phyloP scores from a whole-genome alignment of 2,329 filamentous ascomycete genomes.

The Neofusicoccum kwambonambiense region DNA sequence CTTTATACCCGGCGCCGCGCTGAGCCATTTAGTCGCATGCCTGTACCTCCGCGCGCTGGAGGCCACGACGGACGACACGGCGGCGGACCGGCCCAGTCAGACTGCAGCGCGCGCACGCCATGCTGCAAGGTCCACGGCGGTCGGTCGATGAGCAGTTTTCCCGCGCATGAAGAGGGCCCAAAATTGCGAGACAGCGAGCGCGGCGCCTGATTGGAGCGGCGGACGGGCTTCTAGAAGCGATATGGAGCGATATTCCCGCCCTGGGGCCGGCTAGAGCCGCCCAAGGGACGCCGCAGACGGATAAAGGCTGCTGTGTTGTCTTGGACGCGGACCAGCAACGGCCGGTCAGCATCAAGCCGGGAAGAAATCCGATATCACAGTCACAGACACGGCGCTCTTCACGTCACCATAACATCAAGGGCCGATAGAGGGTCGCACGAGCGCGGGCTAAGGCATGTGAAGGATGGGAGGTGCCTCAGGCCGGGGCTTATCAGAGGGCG shows the following conservation, averaged over 20 bases:
- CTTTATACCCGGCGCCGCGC: not conserved
- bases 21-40: constrained; percentile 6
- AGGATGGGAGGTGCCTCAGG: not conserved
- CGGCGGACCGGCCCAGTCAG: not conserved
- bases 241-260: constrained; percentile 1
- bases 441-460: constrained; percentile 2
- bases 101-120: not conserved
- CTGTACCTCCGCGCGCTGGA: not conserved
- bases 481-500: not conserved
- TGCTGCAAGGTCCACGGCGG: constrained; percentile 5
- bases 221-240: constrained; percentile 11
- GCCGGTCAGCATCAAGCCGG: constrained; percentile 14
- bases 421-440: constrained; percentile 10
- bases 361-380: constrained; percentile 12
- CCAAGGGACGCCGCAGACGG: not conserved
- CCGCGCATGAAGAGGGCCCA: constrained; percentile 13
- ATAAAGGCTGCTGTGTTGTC: constrained; percentile 1
- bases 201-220: not conserved
- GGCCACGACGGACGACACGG: not conserved
- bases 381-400: not conserved
- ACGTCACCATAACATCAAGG: not conserved
- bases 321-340: constrained; percentile 10
- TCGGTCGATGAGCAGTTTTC: not conserved
- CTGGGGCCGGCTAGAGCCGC: constrained; percentile 1
- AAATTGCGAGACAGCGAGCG: constrained; percentile 4